phyloP scores from a whole-genome alignment of 805 yeast species.

The Myxozyma geophila region DNA sequence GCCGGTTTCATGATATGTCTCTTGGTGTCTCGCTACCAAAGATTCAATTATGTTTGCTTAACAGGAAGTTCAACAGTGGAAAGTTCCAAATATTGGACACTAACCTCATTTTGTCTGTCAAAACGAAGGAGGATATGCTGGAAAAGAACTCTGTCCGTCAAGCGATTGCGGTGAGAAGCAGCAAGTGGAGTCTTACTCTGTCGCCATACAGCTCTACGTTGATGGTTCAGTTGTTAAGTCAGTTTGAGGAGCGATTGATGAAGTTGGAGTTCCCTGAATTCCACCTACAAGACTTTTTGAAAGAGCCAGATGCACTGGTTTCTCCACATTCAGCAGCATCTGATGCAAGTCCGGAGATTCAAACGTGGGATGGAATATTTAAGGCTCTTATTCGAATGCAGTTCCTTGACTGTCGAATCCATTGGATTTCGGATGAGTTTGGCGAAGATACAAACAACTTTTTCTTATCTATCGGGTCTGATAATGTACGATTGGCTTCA shows the following conservation, averaged over 20 bases:
- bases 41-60: slow-evolving; percentile 14
- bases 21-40: slow-evolving; percentile 18
- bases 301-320: neutral
- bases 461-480: slow-evolving; percentile 12
- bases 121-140: slow-evolving; percentile 8
- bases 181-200: slow-evolving; percentile 2
- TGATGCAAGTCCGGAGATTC: neutral
- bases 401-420: slow-evolving; percentile 9
- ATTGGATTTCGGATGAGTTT: slow-evolving; percentile 32
- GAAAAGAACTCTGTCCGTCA: slow-evolving; percentile 1
- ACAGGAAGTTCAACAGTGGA: slow-evolving; percentile 20
- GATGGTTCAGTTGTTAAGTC: slow-evolving; percentile 30
- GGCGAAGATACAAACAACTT: slow-evolving; percentile 8
- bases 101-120: slow-evolving; percentile 22
- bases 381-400: slow-evolving; percentile 21
- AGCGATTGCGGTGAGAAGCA: slow-evolving; percentile 24
- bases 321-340: slow-evolving; percentile 1
- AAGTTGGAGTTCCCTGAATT: slow-evolving; percentile 30
- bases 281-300: slow-evolving; percentile 14
- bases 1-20: slow-evolving; percentile 3
- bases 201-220: slow-evolving; percentile 33
- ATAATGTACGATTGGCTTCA: slow-evolving; percentile 13
- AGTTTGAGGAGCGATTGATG: slow-evolving; percentile 28
- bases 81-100: slow-evolving; percentile 25
- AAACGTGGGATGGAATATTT: slow-evolving; percentile 23